Evolutionary conservation across 768 basidiomycete species (phyloP), one percentile per base, ranked within the genome.

Genomic region (Mycena haematopus): DNA sequence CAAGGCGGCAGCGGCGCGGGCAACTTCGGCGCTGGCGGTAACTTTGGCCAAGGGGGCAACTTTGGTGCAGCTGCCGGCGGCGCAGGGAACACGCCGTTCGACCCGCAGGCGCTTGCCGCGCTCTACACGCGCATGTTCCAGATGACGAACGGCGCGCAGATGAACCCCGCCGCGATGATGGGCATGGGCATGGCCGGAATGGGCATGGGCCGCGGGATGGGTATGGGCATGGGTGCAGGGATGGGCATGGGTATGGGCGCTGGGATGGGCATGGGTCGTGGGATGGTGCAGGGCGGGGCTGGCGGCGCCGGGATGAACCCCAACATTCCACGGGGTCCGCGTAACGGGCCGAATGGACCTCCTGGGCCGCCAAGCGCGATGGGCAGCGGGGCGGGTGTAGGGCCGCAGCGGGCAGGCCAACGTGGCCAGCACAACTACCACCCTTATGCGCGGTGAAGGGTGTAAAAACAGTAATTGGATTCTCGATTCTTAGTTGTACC

Each of bases 51-150:
- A 69, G 50, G 44, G 8, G 65, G 60, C 47, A 57, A 56, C 61
- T 63, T 63, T 3, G 66, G 68, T 29, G 73, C 72, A 10, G 69
- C 56, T 22, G 72, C 68, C 40, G 71, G 70, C 44, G 76, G 77
- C 47, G 74, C 67, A 14, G 82, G 80, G 5, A 86, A 81, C 66
- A 82, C 87, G 5, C 84, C 91, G 1, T 96, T 98, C 72, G 96
- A 98, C 72, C 93, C 96, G 0, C 91, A 94, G 66, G 93, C 93
- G 1, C 88, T 99, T 72, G 94, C 94, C 0, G 86, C 90, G 59
- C 87, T 98, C 62, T 99, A 97, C 77, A 93, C 95, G 36, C 90
- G 94, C 65, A 98, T 99, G 96, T 90, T 93, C 82, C 88, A 90
- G 72, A 90, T 92, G 79, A 85, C 91, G 51, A 84, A 86, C 38